Base-by-base conservation (phyloP, 2,329 filamentous ascomycete species). In the Paecilomyces sp. region DNA sequence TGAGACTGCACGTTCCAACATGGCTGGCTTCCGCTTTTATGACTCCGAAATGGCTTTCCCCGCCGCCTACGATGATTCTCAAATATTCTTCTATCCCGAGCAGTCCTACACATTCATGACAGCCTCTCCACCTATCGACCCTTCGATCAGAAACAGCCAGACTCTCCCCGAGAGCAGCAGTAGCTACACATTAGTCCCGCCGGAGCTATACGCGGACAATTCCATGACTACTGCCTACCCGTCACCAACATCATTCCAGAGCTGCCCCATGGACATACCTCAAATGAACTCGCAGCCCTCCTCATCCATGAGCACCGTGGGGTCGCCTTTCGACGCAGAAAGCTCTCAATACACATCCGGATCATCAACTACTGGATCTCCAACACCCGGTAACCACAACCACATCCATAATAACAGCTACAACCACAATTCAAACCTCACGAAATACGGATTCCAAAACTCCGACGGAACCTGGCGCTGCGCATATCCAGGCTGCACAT, bases 401-500 rank as follows among this genome's bases (percentile, higher is more conserved):
- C 31, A 33, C 11, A 33, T 3, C 31, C 8, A 33, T 33, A 33
- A 33, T 3, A 33, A 28, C 2, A 28, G 3, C 25, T 28, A 28
- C 25, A 28, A 33, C 31, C 5, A 33, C 31, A 12, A 33, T 11
- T 63, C 67, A 3, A 65, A 68, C 54, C 41, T 47, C 7, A 47
- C 41, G 7, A 22, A 47, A 18, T 76, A 72, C 60, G 74, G 73
- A 1, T 65, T 69, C 31, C 67, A 63, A n/a, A 66, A 66, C 7
- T 58, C 64, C 6, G 68, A 72, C 13, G 72, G 71, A 1, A 81
- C 77, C 60, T 86, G 83, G 83, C 81, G 80, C 54, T 87, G 84
- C 68, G 80, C 80, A 3, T 83, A 83, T 66, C 83, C 82, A 1
- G 82, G 80, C 13, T 87, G 84, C 70, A 80, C 82, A n/a, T 86